Conservation (phyloP, 139 green algal genomes). For the Haematococcus lacustris region DNA sequence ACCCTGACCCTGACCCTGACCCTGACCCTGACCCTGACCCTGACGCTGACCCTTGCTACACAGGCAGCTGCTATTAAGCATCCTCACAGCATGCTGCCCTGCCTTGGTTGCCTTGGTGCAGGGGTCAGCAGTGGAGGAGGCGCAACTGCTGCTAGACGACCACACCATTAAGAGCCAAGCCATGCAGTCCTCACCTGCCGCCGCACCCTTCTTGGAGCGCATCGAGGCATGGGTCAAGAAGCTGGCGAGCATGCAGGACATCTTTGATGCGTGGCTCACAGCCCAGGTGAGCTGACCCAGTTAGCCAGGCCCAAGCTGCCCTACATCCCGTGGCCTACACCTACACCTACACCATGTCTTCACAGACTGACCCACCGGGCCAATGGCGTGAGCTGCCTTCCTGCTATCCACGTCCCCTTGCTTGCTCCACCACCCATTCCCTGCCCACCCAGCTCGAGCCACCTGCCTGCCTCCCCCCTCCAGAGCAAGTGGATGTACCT, state of each 20-base stretch:
- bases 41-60: too few relatives aligned
- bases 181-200: slow-evolving; percentile 53
- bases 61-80: background rate
- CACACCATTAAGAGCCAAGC: slow-evolving; percentile 55
- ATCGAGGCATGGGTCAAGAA: slow-evolving; percentile 37
- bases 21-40: too few relatives aligned
- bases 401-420: too few relatives aligned
- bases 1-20: too few relatives aligned
- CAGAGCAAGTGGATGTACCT: slow-evolving; percentile 56
- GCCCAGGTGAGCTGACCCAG: slow-evolving; percentile 8
- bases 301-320: too few relatives aligned
- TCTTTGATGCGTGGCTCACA: slow-evolving; percentile 39
- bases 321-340: too few relatives aligned
- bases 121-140: slow-evolving; percentile 41
- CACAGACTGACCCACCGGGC: too few relatives aligned
- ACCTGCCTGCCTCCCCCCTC: too few relatives aligned
- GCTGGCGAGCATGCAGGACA: slow-evolving; percentile 33
- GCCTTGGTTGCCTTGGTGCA: background rate
- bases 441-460: too few relatives aligned
- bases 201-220: slow-evolving; percentile 39
- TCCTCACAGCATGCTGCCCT: background rate
- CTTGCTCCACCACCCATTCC: too few relatives aligned
- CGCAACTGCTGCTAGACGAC: slow-evolving; percentile 54
- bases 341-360: too few relatives aligned
- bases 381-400: too few relatives aligned